phyloP scores from a whole-genome alignment of 371 early-diverging fungal species.

The Rhizopus microsporus region DNA sequence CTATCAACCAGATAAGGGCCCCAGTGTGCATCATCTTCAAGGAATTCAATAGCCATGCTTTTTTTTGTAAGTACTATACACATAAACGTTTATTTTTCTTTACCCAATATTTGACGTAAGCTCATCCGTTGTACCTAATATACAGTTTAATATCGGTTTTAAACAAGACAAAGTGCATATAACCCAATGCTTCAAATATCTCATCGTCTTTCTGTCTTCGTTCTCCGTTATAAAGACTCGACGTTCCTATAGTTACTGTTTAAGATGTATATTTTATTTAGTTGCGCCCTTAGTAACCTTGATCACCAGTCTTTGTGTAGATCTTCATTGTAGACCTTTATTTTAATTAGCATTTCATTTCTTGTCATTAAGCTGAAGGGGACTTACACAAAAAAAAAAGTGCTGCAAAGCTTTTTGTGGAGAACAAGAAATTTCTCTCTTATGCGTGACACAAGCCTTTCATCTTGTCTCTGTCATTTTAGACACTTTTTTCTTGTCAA shows the following conservation, averaged over 20 bases:
- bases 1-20: slow-evolving; percentile 11
- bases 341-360: too few species aligned
- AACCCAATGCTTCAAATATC: slow-evolving; percentile 90
- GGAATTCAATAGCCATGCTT: slow-evolving; percentile 21
- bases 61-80: not conserved
- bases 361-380: too few species aligned
- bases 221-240: slow-evolving; percentile 89
- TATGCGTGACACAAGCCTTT: too few species aligned
- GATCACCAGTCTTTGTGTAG: slow-evolving; percentile 95
- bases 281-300: slow-evolving; percentile 54
- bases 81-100: not conserved
- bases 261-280: not conserved
- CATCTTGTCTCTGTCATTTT: too few species aligned
- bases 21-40: slow-evolving; percentile 17
- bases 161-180: too few species aligned
- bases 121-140: slow-evolving; percentile 59
- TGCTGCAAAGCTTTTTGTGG: too few species aligned
- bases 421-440: too few species aligned
- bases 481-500: too few species aligned
- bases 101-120: slow-evolving; percentile 53
- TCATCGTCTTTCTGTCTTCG: slow-evolving; percentile 83
- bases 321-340: slow-evolving; percentile 50
- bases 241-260: slow-evolving; percentile 60
- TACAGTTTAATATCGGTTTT: slow-evolving; percentile 7
- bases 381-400: too few species aligned